Conservation (phyloP, 768 basidiomycete species). For the Leccinum longicurvipes region DNA sequence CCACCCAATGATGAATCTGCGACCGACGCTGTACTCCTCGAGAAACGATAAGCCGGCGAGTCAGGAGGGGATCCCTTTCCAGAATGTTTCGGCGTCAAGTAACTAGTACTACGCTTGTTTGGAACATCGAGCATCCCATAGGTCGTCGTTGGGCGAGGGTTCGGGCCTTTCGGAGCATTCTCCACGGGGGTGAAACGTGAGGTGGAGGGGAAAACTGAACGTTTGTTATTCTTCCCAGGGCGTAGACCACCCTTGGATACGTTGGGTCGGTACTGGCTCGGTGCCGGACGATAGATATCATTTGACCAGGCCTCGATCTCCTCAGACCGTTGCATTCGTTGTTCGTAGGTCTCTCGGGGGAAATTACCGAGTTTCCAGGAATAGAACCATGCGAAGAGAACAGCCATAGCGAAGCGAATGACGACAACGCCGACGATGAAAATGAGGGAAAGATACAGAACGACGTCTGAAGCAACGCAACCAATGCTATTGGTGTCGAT, state of each 20-base stretch:
- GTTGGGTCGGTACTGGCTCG: constrained; percentile 86
- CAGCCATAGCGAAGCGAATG: constrained; percentile 95
- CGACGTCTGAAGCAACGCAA: constrained; percentile 92
- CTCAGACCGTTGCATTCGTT: constrained; percentile 82
- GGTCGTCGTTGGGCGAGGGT: constrained; percentile 55
- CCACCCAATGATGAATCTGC: constrained; percentile 37
- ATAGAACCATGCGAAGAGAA: constrained; percentile 97
- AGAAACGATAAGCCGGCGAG: constrained; percentile 64
- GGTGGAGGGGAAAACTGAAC: constrained; percentile 60
- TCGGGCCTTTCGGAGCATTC: constrained; percentile 48
- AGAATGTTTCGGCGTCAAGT: constrained; percentile 36
- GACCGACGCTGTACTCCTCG: constrained; percentile 81
- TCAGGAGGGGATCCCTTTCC: constrained; percentile 69
- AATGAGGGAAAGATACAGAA: constrained; percentile 90
- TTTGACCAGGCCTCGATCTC: constrained; percentile 97
- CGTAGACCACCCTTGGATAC: constrained; percentile 69
- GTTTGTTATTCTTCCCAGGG: constrained; percentile 46
- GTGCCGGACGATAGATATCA: constrained; percentile 93
- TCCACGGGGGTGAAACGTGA: constrained; percentile 78
- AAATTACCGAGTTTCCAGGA: constrained; percentile 95
- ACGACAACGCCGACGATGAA: constrained; percentile 97
- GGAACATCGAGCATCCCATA: constrained; percentile 66
- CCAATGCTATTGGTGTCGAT: constrained; percentile 94
- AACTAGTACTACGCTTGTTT: constrained; percentile 59
- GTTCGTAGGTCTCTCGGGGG: constrained; percentile 87